Evolutionary conservation across 331 rosid species (phyloP).

Genomic region (Telfairia occidentalis): DNA sequence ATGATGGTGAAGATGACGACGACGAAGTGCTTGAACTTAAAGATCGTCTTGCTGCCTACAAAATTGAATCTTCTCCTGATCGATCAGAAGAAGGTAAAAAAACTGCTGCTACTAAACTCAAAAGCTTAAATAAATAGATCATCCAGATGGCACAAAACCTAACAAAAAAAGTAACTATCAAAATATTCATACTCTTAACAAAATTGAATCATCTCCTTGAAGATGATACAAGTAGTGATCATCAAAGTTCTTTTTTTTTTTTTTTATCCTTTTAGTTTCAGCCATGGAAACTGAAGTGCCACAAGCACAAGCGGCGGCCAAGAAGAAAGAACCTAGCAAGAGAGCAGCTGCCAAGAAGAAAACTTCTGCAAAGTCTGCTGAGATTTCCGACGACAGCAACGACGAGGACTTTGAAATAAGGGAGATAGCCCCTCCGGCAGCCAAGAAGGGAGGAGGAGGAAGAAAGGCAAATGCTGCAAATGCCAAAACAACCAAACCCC

Average conservation of each 20-base stretch:
- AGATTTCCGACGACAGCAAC: slow-evolving; percentile 19
- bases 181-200: too few relatives aligned
- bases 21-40: slow-evolving; percentile 64
- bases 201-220: slow-evolving; percentile 55
- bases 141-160: too few relatives aligned
- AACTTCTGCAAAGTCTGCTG: slow-evolving; percentile 22
- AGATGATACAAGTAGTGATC: not conserved
- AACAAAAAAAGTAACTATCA: too few relatives aligned
- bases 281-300: slow-evolving; percentile 54
- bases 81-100: slow-evolving; percentile 41
- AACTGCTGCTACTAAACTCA: too few relatives aligned
- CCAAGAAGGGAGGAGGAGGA: slow-evolving; percentile 44
- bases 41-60: slow-evolving; percentile 85
- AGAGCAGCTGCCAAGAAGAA: slow-evolving; percentile 45
- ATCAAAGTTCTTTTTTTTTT: not conserved
- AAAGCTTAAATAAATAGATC: too few relatives aligned
- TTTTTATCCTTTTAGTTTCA: slow-evolving; percentile 9
- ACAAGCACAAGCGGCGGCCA: slow-evolving; percentile 27
- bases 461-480: slow-evolving; percentile 41
- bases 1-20: slow-evolving; percentile 16
- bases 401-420: slow-evolving; percentile 26
- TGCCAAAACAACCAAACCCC: slow-evolving; percentile 31
- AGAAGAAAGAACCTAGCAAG: slow-evolving; percentile 36
- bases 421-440: slow-evolving; percentile 23
- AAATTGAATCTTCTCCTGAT: slow-evolving; percentile 59